Base-by-base conservation (phyloP, 495 filamentous ascomycete genomes). In the Penicillium argentinense region DNA sequence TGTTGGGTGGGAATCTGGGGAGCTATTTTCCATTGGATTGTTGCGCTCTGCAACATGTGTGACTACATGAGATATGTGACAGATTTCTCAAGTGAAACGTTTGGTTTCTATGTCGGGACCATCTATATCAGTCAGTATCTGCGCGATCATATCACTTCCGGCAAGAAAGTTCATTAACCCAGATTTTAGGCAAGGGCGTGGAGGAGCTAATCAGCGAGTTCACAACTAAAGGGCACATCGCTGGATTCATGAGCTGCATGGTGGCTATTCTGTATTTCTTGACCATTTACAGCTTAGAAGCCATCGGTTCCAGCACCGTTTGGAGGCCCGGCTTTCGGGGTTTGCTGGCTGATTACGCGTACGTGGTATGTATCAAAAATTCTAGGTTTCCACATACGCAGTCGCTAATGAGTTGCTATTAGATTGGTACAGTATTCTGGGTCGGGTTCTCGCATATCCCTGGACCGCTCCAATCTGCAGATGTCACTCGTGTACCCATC, bases 61-160 rank as follows among this genome's bases (percentile, higher is more conserved):
- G 86, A 89, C 66, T 84, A 75, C 54, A 72, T 89, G 9, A 78
- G 75, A 53, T 88, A 84, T 62, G 85, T 89, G 17, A 88, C 85
- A 9, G 73, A 83, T 5, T 89, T 89, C 53, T 83, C 83, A 25
- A 86, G 84, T 59, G 85, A 89, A 57, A 85, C 83, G 42, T 88
- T 89, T 53, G 86, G 85, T 13, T 86, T 87, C 59, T 89, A 89
- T 62, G 85, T 89, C 13, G 85, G 84, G 37, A 84, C 85, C 61
- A 87, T 88, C 55, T 89, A 88, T 16, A 87, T 88, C 62, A 77
- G 75, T 29, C 80, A 80, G 52, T 75, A 79, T 33, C 63, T 85
- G 7, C 71, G 82, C 21, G 72, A 1, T 67, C 7, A 42, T 24
- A 24, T 25, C n/a, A 26, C 7, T 24, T 13, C 13, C 17, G 12